These are phyloP conservation scores for Aspergillus homomorphus DNA, from an alignment of 495 filamentous ascomycete species.

Conservation along the genomic window DNA sequence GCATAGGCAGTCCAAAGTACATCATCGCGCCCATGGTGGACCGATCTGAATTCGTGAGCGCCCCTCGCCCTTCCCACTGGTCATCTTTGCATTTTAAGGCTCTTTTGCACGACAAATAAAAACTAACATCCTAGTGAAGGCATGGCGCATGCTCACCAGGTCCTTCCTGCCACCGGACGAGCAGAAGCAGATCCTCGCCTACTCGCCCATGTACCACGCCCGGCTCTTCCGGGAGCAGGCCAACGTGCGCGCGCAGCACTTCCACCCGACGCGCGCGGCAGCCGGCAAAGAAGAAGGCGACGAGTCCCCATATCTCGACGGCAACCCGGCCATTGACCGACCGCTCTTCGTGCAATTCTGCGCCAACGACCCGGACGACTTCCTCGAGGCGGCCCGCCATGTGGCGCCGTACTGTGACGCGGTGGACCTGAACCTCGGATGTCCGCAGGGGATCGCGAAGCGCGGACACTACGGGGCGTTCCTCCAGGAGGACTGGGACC, in stretches of 20 bases:
- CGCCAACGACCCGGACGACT: conserved; percentile 76
- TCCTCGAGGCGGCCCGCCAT: conserved; percentile 71
- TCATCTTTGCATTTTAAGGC: background rate
- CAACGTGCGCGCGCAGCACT: conserved; percentile 71
- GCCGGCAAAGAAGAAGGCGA: conserved; percentile 29
- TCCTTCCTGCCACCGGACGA: conserved; percentile 73
- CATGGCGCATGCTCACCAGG: conserved; percentile 91
- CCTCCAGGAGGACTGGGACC: conserved; percentile 85
- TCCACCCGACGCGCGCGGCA: conserved; percentile 61
- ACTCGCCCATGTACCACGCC: conserved; percentile 94
- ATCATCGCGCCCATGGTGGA: conserved; percentile 98
- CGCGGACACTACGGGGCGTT: conserved; percentile 92
- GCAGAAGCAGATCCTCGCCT: conserved; percentile 64
- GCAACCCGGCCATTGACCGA: conserved; percentile 75
- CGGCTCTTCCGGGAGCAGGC: conserved; percentile 73
- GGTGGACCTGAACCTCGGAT: conserved; percentile 96
- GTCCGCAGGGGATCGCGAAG: conserved; percentile 90
- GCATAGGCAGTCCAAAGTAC: conserved; percentile 83
- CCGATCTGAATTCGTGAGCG: conserved; percentile 92
- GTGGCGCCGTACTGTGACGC: conserved; percentile 87
- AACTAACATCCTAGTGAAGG: conserved; percentile 49
- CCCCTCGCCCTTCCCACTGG: conserved; percentile 17
- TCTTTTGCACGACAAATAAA: background rate
- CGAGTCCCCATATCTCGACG: conserved; percentile 65
- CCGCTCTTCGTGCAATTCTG: conserved; percentile 97